phyloP scores from a whole-genome alignment of 108 stramenopile genomes.

The Tribonema minus region DNA sequence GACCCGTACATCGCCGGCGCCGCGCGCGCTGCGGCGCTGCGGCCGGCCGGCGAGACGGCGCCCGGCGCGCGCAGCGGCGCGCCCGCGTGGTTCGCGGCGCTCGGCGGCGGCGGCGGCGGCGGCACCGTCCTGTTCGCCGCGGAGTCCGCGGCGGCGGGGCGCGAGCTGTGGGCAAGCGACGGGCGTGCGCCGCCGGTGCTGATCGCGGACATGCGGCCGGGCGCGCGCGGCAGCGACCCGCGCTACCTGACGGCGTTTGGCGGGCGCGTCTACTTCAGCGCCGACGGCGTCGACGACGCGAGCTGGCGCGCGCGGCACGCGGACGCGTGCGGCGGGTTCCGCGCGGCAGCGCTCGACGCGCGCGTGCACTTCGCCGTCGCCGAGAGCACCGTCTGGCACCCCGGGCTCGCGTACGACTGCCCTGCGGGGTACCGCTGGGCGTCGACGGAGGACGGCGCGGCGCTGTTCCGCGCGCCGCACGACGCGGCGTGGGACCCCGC shows the following conservation, averaged over 20 bases:
- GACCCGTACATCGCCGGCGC: too few species aligned
- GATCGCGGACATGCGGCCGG: conserved; percentile 34
- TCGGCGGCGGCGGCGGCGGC: too few species aligned
- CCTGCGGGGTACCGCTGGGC: conserved; percentile 48
- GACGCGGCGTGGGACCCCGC: conserved; percentile 9
- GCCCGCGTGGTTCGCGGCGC: too few species aligned
- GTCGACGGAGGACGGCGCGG: conserved; percentile 9
- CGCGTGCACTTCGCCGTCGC: conserved; percentile 44
- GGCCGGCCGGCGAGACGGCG: too few species aligned
- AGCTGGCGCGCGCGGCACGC: too few species aligned
- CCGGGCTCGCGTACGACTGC: conserved; percentile 43
- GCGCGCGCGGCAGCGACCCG: conserved; percentile 6
- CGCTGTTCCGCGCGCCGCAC: conserved; percentile 21
- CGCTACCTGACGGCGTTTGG: conserved; percentile 27
- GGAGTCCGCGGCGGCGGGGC: too few species aligned
- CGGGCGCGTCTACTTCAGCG: conserved; percentile 41
- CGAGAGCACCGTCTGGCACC: conserved; percentile 41
- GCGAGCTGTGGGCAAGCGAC: too few species aligned
- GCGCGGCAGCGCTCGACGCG: conserved; percentile 29
- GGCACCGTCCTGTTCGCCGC: too few species aligned
- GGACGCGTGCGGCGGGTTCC: conserved; percentile 45
- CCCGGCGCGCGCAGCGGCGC: too few species aligned
- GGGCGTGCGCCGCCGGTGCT: conserved; percentile 9
- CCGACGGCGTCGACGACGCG: background rate
- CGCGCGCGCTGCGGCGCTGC: too few species aligned